These are phyloP conservation scores for Trypanosoma mega DNA, from an alignment of 208 protist genomes.

Conservation along the genomic window DNA sequence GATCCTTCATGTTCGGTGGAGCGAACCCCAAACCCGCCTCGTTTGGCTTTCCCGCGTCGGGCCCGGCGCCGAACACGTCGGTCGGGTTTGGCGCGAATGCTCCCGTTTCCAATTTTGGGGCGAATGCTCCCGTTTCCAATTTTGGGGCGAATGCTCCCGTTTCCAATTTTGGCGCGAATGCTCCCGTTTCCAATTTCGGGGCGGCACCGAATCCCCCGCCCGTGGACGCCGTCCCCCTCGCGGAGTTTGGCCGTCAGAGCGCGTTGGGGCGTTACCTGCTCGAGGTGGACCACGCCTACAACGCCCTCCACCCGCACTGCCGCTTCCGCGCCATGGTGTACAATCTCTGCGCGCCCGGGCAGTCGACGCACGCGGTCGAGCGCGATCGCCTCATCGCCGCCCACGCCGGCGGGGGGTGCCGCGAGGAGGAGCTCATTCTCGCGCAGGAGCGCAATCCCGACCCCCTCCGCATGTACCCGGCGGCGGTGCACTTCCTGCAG, in stretches of 20 bases:
- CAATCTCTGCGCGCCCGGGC: constrained; percentile 60
- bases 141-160: too few relatives aligned
- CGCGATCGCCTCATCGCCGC: constrained; percentile 60
- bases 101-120: too few relatives aligned
- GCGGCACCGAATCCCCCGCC: constrained; percentile 8
- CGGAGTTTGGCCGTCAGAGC: constrained; percentile 49
- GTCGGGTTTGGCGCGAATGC: too few relatives aligned
- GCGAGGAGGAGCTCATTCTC: constrained; percentile 49
- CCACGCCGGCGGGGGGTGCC: constrained; percentile 49
- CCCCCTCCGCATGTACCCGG: constrained; percentile 50
- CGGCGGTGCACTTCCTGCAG: constrained; percentile 66
- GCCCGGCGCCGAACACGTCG: too few relatives aligned
- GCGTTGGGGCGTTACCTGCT: constrained; percentile 60
- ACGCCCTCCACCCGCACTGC: constrained; percentile 62
- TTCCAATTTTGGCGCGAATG: too few relatives aligned
- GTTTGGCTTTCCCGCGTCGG: too few relatives aligned
- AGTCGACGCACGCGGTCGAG: constrained; percentile 51
- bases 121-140: too few relatives aligned
- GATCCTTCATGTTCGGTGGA: too few relatives aligned
- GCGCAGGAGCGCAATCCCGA: constrained; percentile 60
- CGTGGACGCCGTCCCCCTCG: constrained; percentile 24
- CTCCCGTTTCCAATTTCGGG: too few relatives aligned
- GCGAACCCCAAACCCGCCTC: too few relatives aligned
- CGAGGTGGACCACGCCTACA: constrained; percentile 65
- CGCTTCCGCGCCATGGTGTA: constrained; percentile 77